Evolutionary conservation across 805 yeast species (phyloP), one percentile per base, ranked within the genome.

Genomic region (Hemisphaericaspora nanyangensis): DNA sequence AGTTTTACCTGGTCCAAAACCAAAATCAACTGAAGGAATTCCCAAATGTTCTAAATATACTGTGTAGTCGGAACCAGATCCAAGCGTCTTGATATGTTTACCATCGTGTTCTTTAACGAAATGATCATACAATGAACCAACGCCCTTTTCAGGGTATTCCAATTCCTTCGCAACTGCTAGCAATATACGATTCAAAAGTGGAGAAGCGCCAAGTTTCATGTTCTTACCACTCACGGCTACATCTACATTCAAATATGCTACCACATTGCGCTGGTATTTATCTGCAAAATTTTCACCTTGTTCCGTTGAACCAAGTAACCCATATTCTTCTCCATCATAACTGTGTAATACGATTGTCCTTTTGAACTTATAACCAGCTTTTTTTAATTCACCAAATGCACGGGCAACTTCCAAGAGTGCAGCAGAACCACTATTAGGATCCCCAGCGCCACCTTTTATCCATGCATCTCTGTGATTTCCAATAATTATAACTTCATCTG

Each of bases 1-100:
- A 4, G 39, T 47, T 38, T 55, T 51, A 6, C 55, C 57, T 26
- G 41, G 46, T 24, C 43, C 38, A 42, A 68, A 68, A 7, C 77
- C 74, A 38, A 79, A 55, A 37, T 71, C 70, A 8, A 78, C 68
- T 0, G 84, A 71, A 2, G 90, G 85, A 29, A 83, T 74, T 5
- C 88, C 90, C 46, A 82, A 55, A 52, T 77, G 80, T 49, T 76
- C 75, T 55, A 82, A 85, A 48, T 81, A 80, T 7, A 77, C 78
- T 2, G 77, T 68, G 50, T 67, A 74, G 51, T 78, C 83, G 1
- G 81, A 67, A 6, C 76, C 74, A 7, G 77, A 69, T 2, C 78
- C 76, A 11, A 78, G 61, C 16, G 63, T 51, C 3, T 50, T 55
- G 34, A 79, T 63, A 0, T 63, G 50, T 7, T 66, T 65, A 35